Evolutionary conservation across 257 asterid genomes (phyloP), one percentile per base, ranked within the genome.

Genomic region (Fraxinus excelsior): DNA sequence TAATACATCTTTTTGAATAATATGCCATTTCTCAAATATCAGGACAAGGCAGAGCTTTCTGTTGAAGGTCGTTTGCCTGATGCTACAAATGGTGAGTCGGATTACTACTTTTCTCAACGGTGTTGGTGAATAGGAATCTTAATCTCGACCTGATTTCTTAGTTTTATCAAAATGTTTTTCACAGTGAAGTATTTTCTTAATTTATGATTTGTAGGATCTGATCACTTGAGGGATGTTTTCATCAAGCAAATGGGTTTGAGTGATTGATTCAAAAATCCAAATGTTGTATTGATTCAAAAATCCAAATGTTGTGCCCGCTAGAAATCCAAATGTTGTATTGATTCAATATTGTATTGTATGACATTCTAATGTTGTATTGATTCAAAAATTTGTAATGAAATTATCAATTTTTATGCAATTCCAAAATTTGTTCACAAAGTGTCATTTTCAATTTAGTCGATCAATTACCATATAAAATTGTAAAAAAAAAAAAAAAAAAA

Each of bases 201-300:
- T n/a, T 65, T 73, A 7, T 12, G 79, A 14, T 7, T 83, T 2
- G 75, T 87, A 94, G 98, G 98, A 42, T 79, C 44, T 68, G 94
- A 94, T 83, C 97, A 94, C 75, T 79, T 94, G 92, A 92, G 97
- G 86, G 94, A 89, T 25, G 97, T 94, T n/a, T 94, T 94, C 49
- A 84, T 71, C 80, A 92, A 90, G 49, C 97, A 89, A 62, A 94
- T 94, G n/a, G n/a, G n/a, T n/a, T n/a, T n/a, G n/a, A n/a, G n/a
- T n/a, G n/a, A n/a, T n/a, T n/a, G n/a, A n/a, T n/a, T n/a, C n/a
- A n/a, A n/a, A n/a, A n/a, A n/a, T n/a, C n/a, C n/a, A n/a, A n/a
- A n/a, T n/a, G n/a, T n/a, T n/a, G n/a, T n/a, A n/a, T n/a, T n/a
- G n/a, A n/a, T n/a, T n/a, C n/a, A n/a, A n/a, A n/a, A n/a, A n/a